A percentile compares a stretch with the other conserved stretches of the same genome.
These are phyloP conservation scores for Mariannaea elegans DNA, from an alignment of 2,329 filamentous ascomycete species.

Conservation along the genomic window DNA sequence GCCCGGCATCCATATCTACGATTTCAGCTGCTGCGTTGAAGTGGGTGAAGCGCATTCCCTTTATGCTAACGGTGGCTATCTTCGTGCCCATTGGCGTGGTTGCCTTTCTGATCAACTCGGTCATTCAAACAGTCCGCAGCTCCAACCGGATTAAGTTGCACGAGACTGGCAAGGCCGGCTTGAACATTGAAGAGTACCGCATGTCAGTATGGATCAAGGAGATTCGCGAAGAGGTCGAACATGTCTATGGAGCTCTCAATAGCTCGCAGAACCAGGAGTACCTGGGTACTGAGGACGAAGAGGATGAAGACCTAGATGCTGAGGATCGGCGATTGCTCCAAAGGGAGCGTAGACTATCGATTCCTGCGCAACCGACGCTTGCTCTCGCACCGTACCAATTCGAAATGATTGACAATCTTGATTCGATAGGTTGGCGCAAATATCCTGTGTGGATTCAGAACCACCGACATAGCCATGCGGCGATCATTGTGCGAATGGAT, in stretches of 20 bases:
- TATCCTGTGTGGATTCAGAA: constrained; percentile 80
- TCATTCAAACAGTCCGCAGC: constrained; percentile 79
- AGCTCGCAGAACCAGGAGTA: constrained; percentile 76
- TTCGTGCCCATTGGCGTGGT: constrained; percentile 78
- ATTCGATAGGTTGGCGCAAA: constrained; percentile 71
- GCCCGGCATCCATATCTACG: constrained; percentile 43
- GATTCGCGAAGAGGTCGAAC: constrained; percentile 79
- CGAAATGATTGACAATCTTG: constrained; percentile 80
- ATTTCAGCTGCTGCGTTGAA: constrained; percentile 43
- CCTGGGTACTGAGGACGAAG: constrained; percentile 65
- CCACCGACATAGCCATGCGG: constrained; percentile 83
- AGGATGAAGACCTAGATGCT: constrained; percentile 45
- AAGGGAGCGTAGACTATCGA: constrained; percentile 52
- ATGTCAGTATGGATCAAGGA: constrained; percentile 80
- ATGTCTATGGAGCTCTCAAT: constrained; percentile 78
- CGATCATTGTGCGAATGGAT: constrained; percentile 82
- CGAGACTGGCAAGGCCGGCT: constrained; percentile 73
- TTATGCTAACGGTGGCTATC: constrained; percentile 71
- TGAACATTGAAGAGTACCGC: constrained; percentile 75
- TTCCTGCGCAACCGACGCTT: constrained; percentile 70
- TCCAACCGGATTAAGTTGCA: constrained; percentile 79
- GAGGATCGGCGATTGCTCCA: constrained; percentile 54
- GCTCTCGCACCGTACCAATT: constrained; percentile 85
- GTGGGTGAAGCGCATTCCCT: constrained; percentile 65
- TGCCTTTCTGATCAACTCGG: constrained; percentile 78